Evolutionary conservation across 2,329 filamentous ascomycete species (phyloP), one percentile per base, ranked within the genome.

Genomic region (Mycosphaerelloides madeirae): DNA sequence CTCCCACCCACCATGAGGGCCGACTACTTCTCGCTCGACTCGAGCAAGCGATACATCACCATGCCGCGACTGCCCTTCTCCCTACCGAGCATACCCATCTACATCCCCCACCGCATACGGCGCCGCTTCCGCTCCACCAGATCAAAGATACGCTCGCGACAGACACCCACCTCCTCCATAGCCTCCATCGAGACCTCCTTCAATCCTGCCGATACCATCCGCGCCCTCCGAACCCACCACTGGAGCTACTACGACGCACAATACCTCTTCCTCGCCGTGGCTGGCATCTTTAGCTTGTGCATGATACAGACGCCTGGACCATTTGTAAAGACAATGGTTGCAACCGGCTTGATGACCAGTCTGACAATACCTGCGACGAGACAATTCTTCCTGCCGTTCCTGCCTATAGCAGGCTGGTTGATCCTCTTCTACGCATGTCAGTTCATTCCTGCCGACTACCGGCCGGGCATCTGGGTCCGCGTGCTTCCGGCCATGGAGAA

Each of bases 401-500:
- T 93, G 48, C 84, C 87, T 6, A 87, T 95, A 53, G 84, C 87
- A 66, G 83, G 82, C 18, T 97, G 90, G 80, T 75, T 96, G 31
- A 73, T 96, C 38, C 87, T 95, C 65, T 96, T 95, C 72, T 95
- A 93, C 67, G 83, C 84, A 53, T 93, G 86, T 75, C 85, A 91
- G 62, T 96, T 95, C 70, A 90, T 96, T 57, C 85, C 88, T 29
- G 79, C 82, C 56, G 85, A 91, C 62, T 93, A 89, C 72, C 83
- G 91, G 56, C 90, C 90, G 48, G 85, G 88, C 51, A 96, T 96
- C 60, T 95, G 89, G 87, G 91, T 96, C 55, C 88, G 90, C 61
- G 88, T 97, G 20, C 78, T 97, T 29, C 91, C 91, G 3, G 88
- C 91, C 14, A 79, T 97, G 53, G 91, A 97, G 70, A 96, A 97